These are phyloP conservation scores for Lodderomyces jiufengensis DNA, from an alignment of 1,139 yeast genomes.

Conservation along the genomic window DNA sequence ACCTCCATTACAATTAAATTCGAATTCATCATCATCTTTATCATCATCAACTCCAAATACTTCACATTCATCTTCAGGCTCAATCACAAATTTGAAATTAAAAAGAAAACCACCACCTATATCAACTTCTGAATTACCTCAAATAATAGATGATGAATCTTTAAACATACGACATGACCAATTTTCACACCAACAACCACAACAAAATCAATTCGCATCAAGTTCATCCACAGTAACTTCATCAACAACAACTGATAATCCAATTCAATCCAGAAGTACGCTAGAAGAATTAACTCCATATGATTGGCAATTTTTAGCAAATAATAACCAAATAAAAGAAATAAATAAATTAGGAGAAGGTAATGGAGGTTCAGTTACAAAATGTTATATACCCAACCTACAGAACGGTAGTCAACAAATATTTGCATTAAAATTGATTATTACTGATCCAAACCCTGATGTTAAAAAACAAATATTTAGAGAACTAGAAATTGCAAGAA, in stretches of 20 bases:
- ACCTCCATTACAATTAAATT: background rate
- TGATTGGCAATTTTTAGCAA: slow-evolving; percentile 71
- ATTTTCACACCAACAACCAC: no score
- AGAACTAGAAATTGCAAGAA: slow-evolving; percentile 82
- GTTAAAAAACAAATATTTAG: slow-evolving; percentile 81
- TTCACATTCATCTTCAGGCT: slow-evolving; percentile 7
- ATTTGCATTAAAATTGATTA: slow-evolving; percentile 84
- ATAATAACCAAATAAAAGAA: slow-evolving; percentile 31
- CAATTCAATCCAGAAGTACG: background rate
- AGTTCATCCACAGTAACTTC: background rate
- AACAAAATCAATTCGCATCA: background rate
- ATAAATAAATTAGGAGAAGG: slow-evolving; percentile 85
- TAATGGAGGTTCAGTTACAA: slow-evolving; percentile 84
- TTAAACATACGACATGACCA: no score
- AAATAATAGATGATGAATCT: no score
- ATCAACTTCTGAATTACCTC: slow-evolving; percentile 32
- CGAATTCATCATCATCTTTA: slow-evolving; percentile 9
- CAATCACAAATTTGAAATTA: slow-evolving; percentile 15
- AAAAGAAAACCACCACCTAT: slow-evolving; percentile 44
- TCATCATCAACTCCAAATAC: slow-evolving; percentile 11
- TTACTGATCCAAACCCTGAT: slow-evolving; percentile 75
- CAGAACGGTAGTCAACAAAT: slow-evolving; percentile 39
- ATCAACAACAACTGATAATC: background rate
- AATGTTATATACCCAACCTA: slow-evolving; percentile 42
- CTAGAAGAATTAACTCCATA: slow-evolving; percentile 65